These are phyloP conservation scores for Agapanthus africanus DNA, from an alignment of 106 monocot genomes.

Conservation along the genomic window DNA sequence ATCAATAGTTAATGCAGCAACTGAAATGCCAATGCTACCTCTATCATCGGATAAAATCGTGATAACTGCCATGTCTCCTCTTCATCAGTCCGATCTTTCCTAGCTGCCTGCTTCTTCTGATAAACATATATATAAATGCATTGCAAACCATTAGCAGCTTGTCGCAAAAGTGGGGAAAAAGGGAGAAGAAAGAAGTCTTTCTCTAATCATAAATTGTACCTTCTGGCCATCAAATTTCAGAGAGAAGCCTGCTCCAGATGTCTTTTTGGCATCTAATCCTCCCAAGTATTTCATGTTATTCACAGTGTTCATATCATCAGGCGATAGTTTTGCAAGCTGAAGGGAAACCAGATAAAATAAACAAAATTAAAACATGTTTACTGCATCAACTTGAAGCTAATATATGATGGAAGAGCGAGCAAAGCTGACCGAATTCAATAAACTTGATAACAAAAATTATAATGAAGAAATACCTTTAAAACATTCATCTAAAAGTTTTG, in stretches of 20 bases:
- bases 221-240: slow-evolving; percentile 50
- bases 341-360: slow-evolving; percentile 1
- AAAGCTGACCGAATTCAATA: background rate
- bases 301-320: slow-evolving; percentile 51
- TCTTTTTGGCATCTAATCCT: slow-evolving; percentile 43
- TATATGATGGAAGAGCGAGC: background rate
- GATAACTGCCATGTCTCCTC: slow-evolving; percentile 56
- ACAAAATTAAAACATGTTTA: background rate
- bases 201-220: slow-evolving; percentile 16
- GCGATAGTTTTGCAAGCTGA: slow-evolving; percentile 65
- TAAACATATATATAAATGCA: background rate
- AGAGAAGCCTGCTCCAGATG: slow-evolving; percentile 36
- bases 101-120: slow-evolving; percentile 59
- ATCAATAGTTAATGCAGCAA: too few relatives aligned
- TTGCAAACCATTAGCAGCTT: slow-evolving; percentile 5
- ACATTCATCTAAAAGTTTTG: background rate
- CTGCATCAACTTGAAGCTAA: background rate
- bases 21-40: slow-evolving; percentile 27
- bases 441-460: background rate
- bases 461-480: background rate
- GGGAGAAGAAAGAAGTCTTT: background rate
- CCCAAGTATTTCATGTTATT: slow-evolving; percentile 58
- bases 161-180: background rate
- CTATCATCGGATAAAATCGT: slow-evolving; percentile 63
- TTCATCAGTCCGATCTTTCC: slow-evolving; percentile 44